These are phyloP conservation scores for Fomitopsis pinicola DNA, from an alignment of 1,284 basidiomycete genomes.

Conservation along the genomic window DNA sequence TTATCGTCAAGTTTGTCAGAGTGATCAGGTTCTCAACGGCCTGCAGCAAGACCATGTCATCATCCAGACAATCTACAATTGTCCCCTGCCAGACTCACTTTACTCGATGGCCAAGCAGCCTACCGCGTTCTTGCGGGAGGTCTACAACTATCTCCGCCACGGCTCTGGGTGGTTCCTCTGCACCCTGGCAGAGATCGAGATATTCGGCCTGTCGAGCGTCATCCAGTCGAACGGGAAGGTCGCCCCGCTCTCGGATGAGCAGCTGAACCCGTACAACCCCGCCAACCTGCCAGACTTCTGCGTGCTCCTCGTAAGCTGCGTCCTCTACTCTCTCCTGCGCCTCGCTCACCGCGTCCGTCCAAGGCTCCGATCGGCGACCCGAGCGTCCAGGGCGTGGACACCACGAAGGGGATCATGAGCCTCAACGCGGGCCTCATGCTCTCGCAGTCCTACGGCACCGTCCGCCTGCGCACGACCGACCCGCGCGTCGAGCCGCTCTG, in stretches of 20 bases:
- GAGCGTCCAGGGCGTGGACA: not conserved
- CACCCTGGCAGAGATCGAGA: conserved; percentile 23
- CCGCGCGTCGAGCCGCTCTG: conserved; percentile 19
- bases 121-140: conserved; percentile 16
- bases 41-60: conserved; percentile 30
- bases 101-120: conserved; percentile 6
- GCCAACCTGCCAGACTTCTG: conserved; percentile 30
- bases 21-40: not conserved
- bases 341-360: not conserved
- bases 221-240: conserved; percentile 18
- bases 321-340: not conserved
- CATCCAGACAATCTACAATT: conserved; percentile 23
- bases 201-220: conserved; percentile 22
- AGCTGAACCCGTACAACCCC: conserved; percentile 4
- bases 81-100: conserved; percentile 25
- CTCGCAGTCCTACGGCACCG: conserved; percentile 28
- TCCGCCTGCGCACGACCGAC: conserved; percentile 29
- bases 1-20: not conserved
- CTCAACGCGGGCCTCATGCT: conserved; percentile 25
- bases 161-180: conserved; percentile 25
- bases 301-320: conserved; percentile 24
- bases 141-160: conserved; percentile 24
- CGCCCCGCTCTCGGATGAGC: conserved; percentile 17
- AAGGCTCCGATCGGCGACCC: conserved; percentile 2
- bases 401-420: conserved; percentile 19